These are phyloP conservation scores for Kokia cookei DNA, from an alignment of 441 rosid species.

Conservation along the genomic window DNA sequence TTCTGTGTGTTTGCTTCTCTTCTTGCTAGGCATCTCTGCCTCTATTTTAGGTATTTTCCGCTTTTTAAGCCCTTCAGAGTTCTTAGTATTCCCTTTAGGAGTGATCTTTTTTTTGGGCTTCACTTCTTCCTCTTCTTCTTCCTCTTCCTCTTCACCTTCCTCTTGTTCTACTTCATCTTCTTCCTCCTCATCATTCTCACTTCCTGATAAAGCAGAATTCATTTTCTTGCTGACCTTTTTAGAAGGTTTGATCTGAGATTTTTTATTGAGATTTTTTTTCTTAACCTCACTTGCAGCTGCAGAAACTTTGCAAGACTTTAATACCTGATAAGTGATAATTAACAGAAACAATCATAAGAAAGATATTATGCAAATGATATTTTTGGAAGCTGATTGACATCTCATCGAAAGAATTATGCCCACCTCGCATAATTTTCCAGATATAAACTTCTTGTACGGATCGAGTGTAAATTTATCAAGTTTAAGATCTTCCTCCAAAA, in stretches of 20 bases:
- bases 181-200: slow-evolving; percentile 31
- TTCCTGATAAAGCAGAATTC: slow-evolving; percentile 36
- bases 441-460: slow-evolving; percentile 51
- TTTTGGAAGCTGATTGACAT: not conserved
- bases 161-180: slow-evolving; percentile 36
- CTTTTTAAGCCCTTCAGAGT: slow-evolving; percentile 44
- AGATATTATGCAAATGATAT: not conserved
- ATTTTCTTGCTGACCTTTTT: slow-evolving; percentile 26
- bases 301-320: slow-evolving; percentile 40
- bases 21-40: slow-evolving; percentile 34
- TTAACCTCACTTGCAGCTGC: slow-evolving; percentile 28
- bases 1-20: slow-evolving; percentile 41
- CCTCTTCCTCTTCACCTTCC: slow-evolving; percentile 25
- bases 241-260: slow-evolving; percentile 29
- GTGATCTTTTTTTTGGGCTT: slow-evolving; percentile 44
- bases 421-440: slow-evolving; percentile 58
- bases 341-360: slow-evolving; percentile 15
- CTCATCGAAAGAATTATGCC: slow-evolving; percentile 15
- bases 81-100: slow-evolving; percentile 33
- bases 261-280: slow-evolving; percentile 36
- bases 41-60: slow-evolving; percentile 56
- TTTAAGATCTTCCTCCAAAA: slow-evolving; percentile 76
- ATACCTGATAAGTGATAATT: slow-evolving; percentile 45
- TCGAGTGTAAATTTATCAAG: slow-evolving; percentile 60
- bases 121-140: slow-evolving; percentile 37